Conservation (phyloP, 805 yeast species). For the Barnettozyma populi region DNA sequence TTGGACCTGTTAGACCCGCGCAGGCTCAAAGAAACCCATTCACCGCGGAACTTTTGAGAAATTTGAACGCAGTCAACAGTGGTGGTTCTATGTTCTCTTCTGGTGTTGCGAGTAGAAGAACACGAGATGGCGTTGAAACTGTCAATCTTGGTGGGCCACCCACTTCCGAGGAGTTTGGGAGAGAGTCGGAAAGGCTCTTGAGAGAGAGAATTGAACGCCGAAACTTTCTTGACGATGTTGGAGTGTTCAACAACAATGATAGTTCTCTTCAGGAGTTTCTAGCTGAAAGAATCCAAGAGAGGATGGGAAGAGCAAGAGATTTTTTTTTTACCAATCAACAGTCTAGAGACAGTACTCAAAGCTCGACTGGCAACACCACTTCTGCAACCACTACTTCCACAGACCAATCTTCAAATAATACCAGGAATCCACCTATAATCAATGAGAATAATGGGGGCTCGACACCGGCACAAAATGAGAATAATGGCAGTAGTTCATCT, state of each 20-base stretch:
- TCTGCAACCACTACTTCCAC: too few species aligned
- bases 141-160: conserved; percentile 7
- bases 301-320: background rate
- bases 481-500: background rate
- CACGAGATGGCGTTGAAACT: conserved; percentile 22
- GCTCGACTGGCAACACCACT: background rate
- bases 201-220: conserved; percentile 5
- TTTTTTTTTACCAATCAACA: background rate
- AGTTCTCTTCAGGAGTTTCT: conserved; percentile 1
- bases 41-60: conserved; percentile 9
- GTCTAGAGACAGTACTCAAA: background rate
- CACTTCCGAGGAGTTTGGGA: conserved; percentile 1
- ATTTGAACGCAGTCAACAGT: conserved; percentile 3
- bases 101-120: conserved; percentile 23
- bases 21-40: conserved; percentile 8
- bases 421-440: background rate
- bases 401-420: background rate
- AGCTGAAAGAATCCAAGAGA: conserved; percentile 3
- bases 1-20: background rate
- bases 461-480: background rate
- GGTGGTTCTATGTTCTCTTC: conserved; percentile 14
- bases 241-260: background rate
- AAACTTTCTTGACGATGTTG: background rate
- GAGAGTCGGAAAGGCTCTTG: conserved; percentile 7
- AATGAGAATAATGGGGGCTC: background rate